A percentile compares a stretch with the other conserved stretches of the same genome.
These are phyloP conservation scores for Chamaenerion angustifolium DNA, from an alignment of 345 rosid genomes.

Conservation along the genomic window DNA sequence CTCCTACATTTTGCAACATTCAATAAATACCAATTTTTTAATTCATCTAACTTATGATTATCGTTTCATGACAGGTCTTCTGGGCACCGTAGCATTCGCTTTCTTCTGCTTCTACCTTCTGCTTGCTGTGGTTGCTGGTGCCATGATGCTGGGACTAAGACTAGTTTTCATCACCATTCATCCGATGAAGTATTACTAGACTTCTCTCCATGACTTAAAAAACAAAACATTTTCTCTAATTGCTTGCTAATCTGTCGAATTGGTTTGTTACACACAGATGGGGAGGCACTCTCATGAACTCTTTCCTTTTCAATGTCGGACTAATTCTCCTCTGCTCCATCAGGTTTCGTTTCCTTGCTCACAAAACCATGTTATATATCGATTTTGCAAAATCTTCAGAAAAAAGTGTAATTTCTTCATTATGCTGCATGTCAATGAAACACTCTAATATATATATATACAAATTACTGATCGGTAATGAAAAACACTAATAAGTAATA, in stretches of 20 bases:
- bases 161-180: slow-evolving; percentile 79
- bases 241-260: slow-evolving; percentile 15
- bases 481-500: too few relatives aligned
- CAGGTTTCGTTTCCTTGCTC: slow-evolving; percentile 29
- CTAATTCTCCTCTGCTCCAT: slow-evolving; percentile 89
- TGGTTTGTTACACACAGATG: slow-evolving; percentile 51
- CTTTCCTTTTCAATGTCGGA: slow-evolving; percentile 95
- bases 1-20: not conserved
- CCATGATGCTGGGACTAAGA: slow-evolving; percentile 94
- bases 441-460: too few relatives aligned
- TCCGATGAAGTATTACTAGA: slow-evolving; percentile 80
- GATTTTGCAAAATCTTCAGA: too few relatives aligned
- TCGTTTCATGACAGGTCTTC: slow-evolving; percentile 48
- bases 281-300: slow-evolving; percentile 99
- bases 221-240: not conserved
- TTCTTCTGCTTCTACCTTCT: slow-evolving; percentile 94
- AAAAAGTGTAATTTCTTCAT: too few relatives aligned
- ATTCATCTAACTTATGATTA: slow-evolving; percentile 7
- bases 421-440: too few relatives aligned
- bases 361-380: too few relatives aligned
- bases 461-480: too few relatives aligned
- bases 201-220: not conserved
- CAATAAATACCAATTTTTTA: not conserved
- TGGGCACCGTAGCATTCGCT: slow-evolving; percentile 90
- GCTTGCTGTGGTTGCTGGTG: slow-evolving; percentile 92